Percentiles rank a stretch among this genome's conserved stretches.
phyloP scores from a whole-genome alignment of 78 protist genomes.

The Planoprotostelium fungivorum region DNA sequence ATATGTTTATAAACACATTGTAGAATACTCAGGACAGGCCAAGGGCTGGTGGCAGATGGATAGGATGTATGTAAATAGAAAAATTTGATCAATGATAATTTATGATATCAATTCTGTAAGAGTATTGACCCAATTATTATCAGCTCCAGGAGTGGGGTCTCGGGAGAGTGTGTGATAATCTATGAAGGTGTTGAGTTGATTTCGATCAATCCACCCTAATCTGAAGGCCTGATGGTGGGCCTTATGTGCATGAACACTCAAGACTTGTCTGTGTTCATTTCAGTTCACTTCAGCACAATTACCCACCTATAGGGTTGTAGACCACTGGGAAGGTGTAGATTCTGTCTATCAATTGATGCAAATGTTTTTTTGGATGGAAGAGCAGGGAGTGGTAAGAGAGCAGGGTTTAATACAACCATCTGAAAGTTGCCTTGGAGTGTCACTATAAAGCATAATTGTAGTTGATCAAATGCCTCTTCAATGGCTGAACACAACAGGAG shows the following conservation, averaged over 20 bases:
- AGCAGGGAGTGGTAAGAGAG: neutral
- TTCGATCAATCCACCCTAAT: neutral
- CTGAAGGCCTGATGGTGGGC: neutral
- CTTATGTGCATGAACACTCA: constrained; percentile 1
- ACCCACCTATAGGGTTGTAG: neutral
- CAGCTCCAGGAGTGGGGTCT: neutral
- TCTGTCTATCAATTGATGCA: neutral
- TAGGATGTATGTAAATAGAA: too few relatives aligned
- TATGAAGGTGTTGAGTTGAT: neutral
- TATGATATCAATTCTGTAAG: neutral
- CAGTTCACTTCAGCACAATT: neutral
- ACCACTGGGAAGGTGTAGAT: neutral
- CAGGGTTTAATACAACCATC: neutral
- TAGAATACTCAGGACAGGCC: too few relatives aligned
- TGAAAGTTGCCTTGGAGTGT: neutral
- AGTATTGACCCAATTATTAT: neutral
- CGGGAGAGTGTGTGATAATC: neutral
- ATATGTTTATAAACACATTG: too few relatives aligned
- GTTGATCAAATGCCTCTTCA: neutral
- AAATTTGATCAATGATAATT: too few relatives aligned
- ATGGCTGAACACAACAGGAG: neutral
- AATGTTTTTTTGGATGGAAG: neutral
- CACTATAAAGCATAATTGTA: neutral
- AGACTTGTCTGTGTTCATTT: neutral
- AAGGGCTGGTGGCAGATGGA: too few relatives aligned